Evolutionary conservation across 768 basidiomycete species (phyloP), one percentile per base, ranked within the genome.

Genomic region (Dentipellis sp.): DNA sequence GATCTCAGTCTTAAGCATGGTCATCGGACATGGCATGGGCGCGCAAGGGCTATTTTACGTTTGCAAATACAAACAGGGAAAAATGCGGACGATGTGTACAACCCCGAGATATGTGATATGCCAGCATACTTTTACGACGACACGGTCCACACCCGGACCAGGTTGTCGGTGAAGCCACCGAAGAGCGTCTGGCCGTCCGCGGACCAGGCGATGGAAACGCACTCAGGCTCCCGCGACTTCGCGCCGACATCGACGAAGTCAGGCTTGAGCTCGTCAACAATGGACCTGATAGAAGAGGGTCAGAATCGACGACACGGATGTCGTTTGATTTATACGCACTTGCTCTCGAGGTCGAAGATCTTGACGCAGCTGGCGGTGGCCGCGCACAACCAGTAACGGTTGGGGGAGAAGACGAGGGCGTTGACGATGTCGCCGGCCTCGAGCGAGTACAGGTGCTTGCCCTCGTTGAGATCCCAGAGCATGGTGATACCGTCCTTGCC

Each of bases 391-490:
- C 97, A 99, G 88, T 99, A 99, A 57, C 95, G 88, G 82, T 99
- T 99, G 58, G 97, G 97, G 14, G 92, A 94, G 83, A 99, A 99
- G 71, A 98, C 97, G 63, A 99, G 89, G 59, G 97, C 94, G 71
- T 99, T 97, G 82, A 99, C 94, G 64, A 94, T 78, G 71, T 99
- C 92, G 58, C 94, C 94, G 50, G 97, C 97, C 74, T 99, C 97
- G 58, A 99, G 88, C 54, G 94, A 97, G 82, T 99, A 99, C 67
- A 99, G 86, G 81, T 98, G 97, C 79, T 97, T 98, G 80, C 94
- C 94, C 80, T 98, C 97, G 77, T 97, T 98, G 67, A 99, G 78
- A 72, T 99, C 97, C 97, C 97, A 99, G 61, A 97, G 88, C 94
- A 97, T 97, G 71, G 94, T 97, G 74, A 97, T 95, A 59, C 94